Percentiles rank a stretch among this genome's conserved stretches.
Conservation (phyloP, 176 grass and related monocot species). For the Cocos nucifera region DNA sequence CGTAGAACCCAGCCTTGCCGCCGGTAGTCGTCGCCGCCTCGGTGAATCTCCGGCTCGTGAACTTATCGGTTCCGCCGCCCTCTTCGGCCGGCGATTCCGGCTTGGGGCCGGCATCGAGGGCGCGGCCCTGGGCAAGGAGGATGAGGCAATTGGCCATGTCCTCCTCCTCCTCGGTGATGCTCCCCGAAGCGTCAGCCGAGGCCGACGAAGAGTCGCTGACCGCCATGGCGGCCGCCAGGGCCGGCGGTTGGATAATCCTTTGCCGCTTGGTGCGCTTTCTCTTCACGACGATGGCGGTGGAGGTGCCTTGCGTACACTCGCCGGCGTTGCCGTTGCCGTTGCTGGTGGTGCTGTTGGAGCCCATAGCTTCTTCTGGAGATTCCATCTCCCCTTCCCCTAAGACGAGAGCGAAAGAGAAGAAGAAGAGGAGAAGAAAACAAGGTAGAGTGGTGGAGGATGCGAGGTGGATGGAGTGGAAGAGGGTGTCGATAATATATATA, state of each 20-base stretch:
- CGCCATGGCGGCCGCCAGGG: neutral
- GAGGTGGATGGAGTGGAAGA: too few relatives aligned
- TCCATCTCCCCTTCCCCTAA: conserved; percentile 14
- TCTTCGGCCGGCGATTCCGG: neutral
- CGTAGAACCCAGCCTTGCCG: conserved; percentile 25
- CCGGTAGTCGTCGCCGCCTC: conserved; percentile 9
- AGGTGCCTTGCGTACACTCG: neutral
- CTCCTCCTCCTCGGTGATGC: conserved; percentile 62
- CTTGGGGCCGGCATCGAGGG: neutral
- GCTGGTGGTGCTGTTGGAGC: conserved; percentile 4
- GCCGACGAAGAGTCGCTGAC: conserved; percentile 20
- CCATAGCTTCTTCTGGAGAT: conserved; percentile 20
- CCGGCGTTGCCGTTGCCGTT: conserved; percentile 7
- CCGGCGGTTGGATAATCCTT: conserved; percentile 7
- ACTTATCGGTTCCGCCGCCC: conserved; percentile 12
- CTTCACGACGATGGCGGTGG: conserved; percentile 34
- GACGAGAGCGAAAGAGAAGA: conserved; percentile 6
- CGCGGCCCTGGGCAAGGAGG: conserved; percentile 37
- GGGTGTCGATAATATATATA: too few relatives aligned
- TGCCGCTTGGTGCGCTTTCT: conserved; percentile 74
- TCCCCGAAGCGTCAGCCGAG: conserved; percentile 14
- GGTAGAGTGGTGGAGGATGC: too few relatives aligned
- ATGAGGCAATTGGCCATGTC: conserved; percentile 81
- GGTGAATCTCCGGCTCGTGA: conserved; percentile 24
- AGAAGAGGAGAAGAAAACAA: too few relatives aligned